phyloP scores from a whole-genome alignment of 1,139 yeast genomes.

The Ogataea hybrid region DNA sequence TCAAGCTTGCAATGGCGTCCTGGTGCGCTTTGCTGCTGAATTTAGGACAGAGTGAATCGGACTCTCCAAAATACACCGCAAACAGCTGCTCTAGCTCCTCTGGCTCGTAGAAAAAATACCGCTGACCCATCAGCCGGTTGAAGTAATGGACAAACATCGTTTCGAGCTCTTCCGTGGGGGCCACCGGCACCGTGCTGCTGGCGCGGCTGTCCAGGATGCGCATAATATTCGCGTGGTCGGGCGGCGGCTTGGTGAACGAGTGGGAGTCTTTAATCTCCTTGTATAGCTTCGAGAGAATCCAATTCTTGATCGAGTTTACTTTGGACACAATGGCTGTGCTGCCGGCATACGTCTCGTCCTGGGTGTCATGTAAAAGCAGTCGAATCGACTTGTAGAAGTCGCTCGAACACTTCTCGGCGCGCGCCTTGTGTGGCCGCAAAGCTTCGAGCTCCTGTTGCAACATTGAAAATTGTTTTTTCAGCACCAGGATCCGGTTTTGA shows the following conservation, averaged over 20 bases:
- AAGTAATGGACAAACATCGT: constrained; percentile 9
- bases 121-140: constrained; percentile 9
- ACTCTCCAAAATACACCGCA: constrained; percentile 2
- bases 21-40: constrained; percentile 8
- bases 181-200: neutral
- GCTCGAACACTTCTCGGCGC: neutral
- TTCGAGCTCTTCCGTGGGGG: constrained; percentile 3
- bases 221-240: constrained; percentile 10
- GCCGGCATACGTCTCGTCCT: constrained; percentile 14
- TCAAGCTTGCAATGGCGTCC: constrained; percentile 7
- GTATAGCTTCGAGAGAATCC: constrained; percentile 15
- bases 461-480: constrained; percentile 1
- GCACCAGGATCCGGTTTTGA: neutral
- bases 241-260: constrained; percentile 7
- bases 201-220: constrained; percentile 6
- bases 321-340: constrained; percentile 15
- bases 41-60: neutral
- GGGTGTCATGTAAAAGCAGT: constrained; percentile 10
- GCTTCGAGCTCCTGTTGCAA: constrained; percentile 2
- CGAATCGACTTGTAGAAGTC: constrained; percentile 13
- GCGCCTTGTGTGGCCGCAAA: neutral
- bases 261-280: constrained; percentile 9
- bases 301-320: constrained; percentile 14
- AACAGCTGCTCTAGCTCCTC: constrained; percentile 7
- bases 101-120: constrained; percentile 14